Evolutionary conservation across 1,139 yeast species (phyloP).

Genomic region (Pneumocystis carinii): DNA sequence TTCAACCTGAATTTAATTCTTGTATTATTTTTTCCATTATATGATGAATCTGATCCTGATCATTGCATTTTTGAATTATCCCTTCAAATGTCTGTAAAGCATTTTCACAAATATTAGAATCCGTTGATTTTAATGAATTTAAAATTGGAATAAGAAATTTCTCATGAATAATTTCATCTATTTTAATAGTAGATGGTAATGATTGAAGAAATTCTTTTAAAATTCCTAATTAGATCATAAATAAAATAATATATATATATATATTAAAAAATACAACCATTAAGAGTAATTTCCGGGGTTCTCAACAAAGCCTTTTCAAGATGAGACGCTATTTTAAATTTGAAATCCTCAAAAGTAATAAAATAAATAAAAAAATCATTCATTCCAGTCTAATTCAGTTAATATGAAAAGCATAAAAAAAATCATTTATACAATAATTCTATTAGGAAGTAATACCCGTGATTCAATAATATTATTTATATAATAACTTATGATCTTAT

Average conservation of each 20-base stretch:
- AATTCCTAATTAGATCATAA: not conserved
- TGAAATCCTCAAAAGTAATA: constrained; percentile 26
- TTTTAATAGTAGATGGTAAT: constrained; percentile 25
- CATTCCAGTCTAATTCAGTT: constrained; percentile 24
- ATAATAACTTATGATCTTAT: constrained; percentile 18
- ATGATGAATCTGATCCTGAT: constrained; percentile 17
- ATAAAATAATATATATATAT: not conserved
- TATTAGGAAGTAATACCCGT: constrained; percentile 16
- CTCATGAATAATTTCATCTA: constrained; percentile 28
- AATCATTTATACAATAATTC: constrained; percentile 22
- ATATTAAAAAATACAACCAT: constrained; percentile 38
- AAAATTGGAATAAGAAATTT: constrained; percentile 48
- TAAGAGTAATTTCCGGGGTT: constrained; percentile 54
- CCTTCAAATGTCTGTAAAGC: constrained; percentile 33
- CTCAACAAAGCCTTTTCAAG: constrained; percentile 67
- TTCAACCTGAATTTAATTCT: constrained; percentile 34
- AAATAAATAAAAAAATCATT: not conserved
- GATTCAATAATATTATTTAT: constrained; percentile 22
- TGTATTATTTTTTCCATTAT: constrained; percentile 38
- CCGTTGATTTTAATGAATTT: constrained; percentile 55
- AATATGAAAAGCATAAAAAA: constrained; percentile 31
- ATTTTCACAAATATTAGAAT: constrained; percentile 44
- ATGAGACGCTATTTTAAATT: constrained; percentile 36
- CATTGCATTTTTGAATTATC: constrained; percentile 15
- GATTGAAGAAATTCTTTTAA: not conserved